Evolutionary conservation across 345 rosid species (phyloP).

Genomic region (Mercurialis annua): DNA sequence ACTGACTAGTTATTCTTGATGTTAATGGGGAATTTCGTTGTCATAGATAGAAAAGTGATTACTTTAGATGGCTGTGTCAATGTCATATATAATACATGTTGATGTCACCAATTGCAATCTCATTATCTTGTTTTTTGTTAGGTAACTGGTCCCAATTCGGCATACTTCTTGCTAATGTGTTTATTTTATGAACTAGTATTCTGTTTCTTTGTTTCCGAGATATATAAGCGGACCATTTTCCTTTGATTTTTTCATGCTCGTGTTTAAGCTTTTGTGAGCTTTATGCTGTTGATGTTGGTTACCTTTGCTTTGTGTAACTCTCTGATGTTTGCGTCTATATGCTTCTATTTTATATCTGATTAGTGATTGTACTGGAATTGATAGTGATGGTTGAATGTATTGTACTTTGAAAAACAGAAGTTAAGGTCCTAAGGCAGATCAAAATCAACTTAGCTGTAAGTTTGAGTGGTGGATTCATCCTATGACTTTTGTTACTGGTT

Average conservation of each 20-base stretch:
- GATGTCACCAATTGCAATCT: neutral
- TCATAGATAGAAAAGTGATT: conserved; percentile 2
- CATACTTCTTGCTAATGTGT: neutral
- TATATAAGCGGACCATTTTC: neutral
- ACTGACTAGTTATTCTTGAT: neutral
- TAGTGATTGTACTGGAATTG: too few relatives aligned
- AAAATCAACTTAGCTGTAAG: neutral
- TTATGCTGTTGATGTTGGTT: neutral
- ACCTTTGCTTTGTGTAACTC: neutral
- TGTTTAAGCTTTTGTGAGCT: neutral
- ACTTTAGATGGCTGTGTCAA: neutral
- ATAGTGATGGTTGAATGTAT: neutral
- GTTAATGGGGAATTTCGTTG: neutral
- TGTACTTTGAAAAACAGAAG: neutral
- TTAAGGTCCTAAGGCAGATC: neutral
- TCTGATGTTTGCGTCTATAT: neutral
- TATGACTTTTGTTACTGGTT: neutral
- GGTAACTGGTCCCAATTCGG: neutral
- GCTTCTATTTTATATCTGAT: neutral
- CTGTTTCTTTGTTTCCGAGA: neutral
- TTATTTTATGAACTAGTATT: neutral
- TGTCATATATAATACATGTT: neutral
- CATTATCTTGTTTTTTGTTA: neutral
- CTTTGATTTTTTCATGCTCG: neutral
- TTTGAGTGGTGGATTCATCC: neutral